Base-by-base conservation (phyloP, 345 rosid species). In the Syzygium aqueum region DNA sequence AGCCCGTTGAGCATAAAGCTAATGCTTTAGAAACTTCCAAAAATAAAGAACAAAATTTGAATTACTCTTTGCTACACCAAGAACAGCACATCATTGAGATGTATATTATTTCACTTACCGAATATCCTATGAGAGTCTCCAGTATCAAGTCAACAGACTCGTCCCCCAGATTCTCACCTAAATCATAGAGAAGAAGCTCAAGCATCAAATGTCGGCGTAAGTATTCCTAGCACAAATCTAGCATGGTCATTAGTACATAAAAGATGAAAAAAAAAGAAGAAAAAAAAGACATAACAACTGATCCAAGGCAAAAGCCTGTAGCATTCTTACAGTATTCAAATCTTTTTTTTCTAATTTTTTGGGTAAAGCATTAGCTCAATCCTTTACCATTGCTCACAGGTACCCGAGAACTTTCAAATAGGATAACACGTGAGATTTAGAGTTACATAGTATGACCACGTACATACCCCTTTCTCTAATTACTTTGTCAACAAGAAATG, bases 111-210 rank as follows among this genome's bases (percentile, higher is more conserved):
- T 63, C 19, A 91, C 96, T 91, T 90, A 94, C 96, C 40, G 91
- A 87, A 91, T 91, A 88, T 86, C 85, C 92, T 30, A 93, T 87
- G 85, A 97, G 97, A 87, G 91, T 90, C 93, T 94, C 98, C 91
- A 97, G 52, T 85, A 97, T 90, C 91, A 93, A 88, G 80, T 97
- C 98, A 88, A 90, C 63, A 89, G 94, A 87, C 53, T 91, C 94
- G 89, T 95, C 95, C 91, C 98, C 97, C 94, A 92, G 65, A 90
- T 91, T 94, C 91, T 94, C 95, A 89, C 99, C 98, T 97, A 40
- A 33, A 37, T 73, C 37, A 19, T 49, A 21, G 46, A 73, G 80
- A 73, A 73, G 49, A 73, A 33, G 80, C 49, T 73, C 80, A 73
- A 33, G 80, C 80, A 73, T 73, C 49, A 73, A 73, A 73, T 37